Evolutionary conservation across 2,329 filamentous ascomycete species (phyloP).

Genomic region (Exophiala lecanii-corni): DNA sequence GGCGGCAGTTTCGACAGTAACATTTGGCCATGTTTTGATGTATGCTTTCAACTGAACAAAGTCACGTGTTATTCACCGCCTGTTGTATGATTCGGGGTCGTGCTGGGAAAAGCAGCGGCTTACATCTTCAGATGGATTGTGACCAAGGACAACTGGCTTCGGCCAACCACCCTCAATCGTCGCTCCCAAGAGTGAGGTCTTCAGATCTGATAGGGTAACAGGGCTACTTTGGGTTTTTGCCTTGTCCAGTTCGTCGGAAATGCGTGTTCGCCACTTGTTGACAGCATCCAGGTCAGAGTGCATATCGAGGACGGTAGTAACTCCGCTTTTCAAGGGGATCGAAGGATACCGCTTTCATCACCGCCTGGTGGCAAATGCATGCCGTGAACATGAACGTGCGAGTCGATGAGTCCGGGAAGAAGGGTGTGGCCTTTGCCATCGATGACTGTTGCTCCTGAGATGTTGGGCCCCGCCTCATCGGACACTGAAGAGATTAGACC

Average conservation of each 20-base stretch:
- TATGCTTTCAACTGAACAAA: slow-evolving; percentile 32
- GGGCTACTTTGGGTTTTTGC: slow-evolving; percentile 14
- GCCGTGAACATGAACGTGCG: slow-evolving; percentile 22
- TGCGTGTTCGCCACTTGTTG: slow-evolving; percentile 11
- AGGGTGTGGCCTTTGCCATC: slow-evolving; percentile 25
- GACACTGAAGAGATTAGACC: slow-evolving; percentile 24
- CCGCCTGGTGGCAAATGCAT: slow-evolving; percentile 21
- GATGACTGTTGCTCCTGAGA: slow-evolving; percentile 20
- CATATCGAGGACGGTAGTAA: slow-evolving; percentile 27
- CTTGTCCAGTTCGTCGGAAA: slow-evolving; percentile 18
- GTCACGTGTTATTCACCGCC: no score
- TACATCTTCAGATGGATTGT: slow-evolving; percentile 29
- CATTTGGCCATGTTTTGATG: slow-evolving; percentile 45
- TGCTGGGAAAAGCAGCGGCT: slow-evolving; percentile 2
- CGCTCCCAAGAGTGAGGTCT: slow-evolving; percentile 45
- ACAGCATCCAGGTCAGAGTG: slow-evolving; percentile 22
- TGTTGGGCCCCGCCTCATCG: slow-evolving; percentile 7
- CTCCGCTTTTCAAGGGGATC: slow-evolving; percentile 22
- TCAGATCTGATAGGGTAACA: slow-evolving; percentile 39
- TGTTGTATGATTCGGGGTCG: background rate
- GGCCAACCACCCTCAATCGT: slow-evolving; percentile 53
- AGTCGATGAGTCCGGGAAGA: slow-evolving; percentile 26
- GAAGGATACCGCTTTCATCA: slow-evolving; percentile 16
- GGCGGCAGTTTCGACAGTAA: slow-evolving; percentile 40
- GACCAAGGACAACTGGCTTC: slow-evolving; percentile 28